Percentiles rank a stretch among this genome's conserved stretches.
Conservation (phyloP, 2,329 filamentous ascomycete species). For the Pochonia chlamydosporia region DNA sequence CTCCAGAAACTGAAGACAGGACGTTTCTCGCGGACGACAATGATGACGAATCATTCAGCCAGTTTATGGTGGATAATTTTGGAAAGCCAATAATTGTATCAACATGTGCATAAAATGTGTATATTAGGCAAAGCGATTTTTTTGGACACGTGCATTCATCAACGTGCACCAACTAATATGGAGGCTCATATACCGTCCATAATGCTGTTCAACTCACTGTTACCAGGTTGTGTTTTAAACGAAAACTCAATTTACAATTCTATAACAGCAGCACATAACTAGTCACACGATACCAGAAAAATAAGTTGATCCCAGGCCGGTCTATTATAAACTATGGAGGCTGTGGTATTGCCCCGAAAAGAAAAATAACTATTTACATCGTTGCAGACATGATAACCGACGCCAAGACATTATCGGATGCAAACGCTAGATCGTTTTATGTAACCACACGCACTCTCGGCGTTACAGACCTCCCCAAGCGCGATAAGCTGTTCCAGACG, state of each 20-base stretch:
- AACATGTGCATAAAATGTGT: constrained; percentile 20
- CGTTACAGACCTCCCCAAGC: background rate
- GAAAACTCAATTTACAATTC: too few species aligned
- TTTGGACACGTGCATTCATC: too few species aligned
- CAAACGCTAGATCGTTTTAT: constrained; percentile 4
- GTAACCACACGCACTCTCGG: background rate
- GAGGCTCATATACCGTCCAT: too few species aligned
- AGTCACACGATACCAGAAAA: too few species aligned
- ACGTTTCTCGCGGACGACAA: constrained; percentile 30
- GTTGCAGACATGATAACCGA: constrained; percentile 8
- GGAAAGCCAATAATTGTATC: constrained; percentile 31
- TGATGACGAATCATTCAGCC: constrained; percentile 37
- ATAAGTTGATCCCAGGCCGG: background rate
- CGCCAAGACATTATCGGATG: constrained; percentile 3
- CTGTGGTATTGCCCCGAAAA: background rate
- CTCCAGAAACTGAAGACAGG: constrained; percentile 31
- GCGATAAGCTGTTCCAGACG: background rate
- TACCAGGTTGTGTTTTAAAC: too few species aligned
- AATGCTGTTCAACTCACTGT: too few species aligned
- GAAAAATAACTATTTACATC: constrained; percentile 9
- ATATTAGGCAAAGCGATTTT: too few species aligned
- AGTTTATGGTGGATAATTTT: constrained; percentile 33
- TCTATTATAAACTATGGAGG: background rate
- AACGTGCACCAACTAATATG: too few species aligned
- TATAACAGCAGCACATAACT: too few species aligned